phyloP scores from a whole-genome alignment of 768 basidiomycete species.

The Suillus tomentosus region DNA sequence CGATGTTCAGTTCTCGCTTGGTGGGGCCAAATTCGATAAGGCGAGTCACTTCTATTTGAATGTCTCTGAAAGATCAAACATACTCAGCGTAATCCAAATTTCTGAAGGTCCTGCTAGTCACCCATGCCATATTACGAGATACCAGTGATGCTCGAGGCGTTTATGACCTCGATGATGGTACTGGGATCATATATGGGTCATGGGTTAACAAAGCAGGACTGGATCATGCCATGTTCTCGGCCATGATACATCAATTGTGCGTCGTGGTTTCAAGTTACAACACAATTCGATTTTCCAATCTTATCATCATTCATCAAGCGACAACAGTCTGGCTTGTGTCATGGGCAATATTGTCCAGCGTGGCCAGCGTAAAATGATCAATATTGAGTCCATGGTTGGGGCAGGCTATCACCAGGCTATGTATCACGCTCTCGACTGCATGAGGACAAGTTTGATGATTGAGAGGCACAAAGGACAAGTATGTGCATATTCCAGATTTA shows the following conservation, averaged over 20 bases:
- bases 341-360: slow-evolving; percentile 8
- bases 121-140: slow-evolving; percentile 35
- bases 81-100: neutral
- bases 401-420: slow-evolving; percentile 29
- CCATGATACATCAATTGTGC: slow-evolving; percentile 14
- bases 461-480: slow-evolving; percentile 15
- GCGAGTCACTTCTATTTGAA: slow-evolving; percentile 27
- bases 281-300: neutral
- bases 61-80: neutral
- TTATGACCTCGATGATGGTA: slow-evolving; percentile 42
- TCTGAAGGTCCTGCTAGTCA: slow-evolving; percentile 51
- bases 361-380: slow-evolving; percentile 8
- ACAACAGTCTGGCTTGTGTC: slow-evolving; percentile 23
- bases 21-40: slow-evolving; percentile 40
- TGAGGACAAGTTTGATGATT: slow-evolving; percentile 15
- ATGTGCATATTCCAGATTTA: neutral
- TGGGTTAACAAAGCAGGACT: slow-evolving; percentile 18
- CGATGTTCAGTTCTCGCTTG: slow-evolving; percentile 47
- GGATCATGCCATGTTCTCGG: slow-evolving; percentile 10
- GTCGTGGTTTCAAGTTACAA: neutral
- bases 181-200: slow-evolving; percentile 23
- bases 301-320: slow-evolving; percentile 15
- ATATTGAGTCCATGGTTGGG: slow-evolving; percentile 21
- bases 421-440: slow-evolving; percentile 28
- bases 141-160: slow-evolving; percentile 4